phyloP scores from a whole-genome alignment of 331 rosid species.

The Ulmus americana region DNA sequence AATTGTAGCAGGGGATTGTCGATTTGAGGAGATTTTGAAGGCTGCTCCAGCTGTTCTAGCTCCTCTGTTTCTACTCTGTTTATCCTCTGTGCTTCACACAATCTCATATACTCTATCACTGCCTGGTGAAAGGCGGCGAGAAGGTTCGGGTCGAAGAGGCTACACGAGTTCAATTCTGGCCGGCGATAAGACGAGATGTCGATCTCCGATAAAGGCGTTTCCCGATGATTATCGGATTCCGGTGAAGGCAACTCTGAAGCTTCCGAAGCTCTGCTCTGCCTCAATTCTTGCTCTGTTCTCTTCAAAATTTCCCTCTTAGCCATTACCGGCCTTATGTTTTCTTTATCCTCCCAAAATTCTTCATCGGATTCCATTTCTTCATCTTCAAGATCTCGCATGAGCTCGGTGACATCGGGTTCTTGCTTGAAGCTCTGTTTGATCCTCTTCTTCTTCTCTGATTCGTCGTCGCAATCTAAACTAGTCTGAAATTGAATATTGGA shows the following conservation, averaged over 20 bases:
- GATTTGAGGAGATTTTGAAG: constrained; percentile 18
- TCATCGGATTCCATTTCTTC: constrained; percentile 32
- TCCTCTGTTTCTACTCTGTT: constrained; percentile 11
- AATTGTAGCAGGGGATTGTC: constrained; percentile 39
- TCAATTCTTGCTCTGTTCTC: constrained; percentile 20
- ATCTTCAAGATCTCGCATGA: constrained; percentile 47
- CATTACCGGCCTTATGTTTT: constrained; percentile 44
- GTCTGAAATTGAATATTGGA: constrained; percentile 19
- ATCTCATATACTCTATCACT: constrained; percentile 38
- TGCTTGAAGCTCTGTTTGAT: not conserved
- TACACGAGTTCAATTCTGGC: constrained; percentile 70
- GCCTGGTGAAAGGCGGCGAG: constrained; percentile 60
- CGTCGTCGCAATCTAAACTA: constrained; percentile 25
- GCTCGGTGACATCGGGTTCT: constrained; percentile 39
- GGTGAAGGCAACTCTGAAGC: constrained; percentile 19
- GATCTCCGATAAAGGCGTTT: constrained; percentile 33
- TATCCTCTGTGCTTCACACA: constrained; percentile 40
- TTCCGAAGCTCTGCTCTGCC: constrained; percentile 24
- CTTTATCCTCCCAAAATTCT: constrained; percentile 41
- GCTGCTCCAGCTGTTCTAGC: constrained; percentile 11
- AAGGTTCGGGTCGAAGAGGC: constrained; percentile 71
- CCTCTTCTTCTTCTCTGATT: constrained; percentile 29
- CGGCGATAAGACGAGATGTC: constrained; percentile 48
- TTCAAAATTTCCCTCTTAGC: constrained; percentile 10
- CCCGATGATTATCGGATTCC: constrained; percentile 4